Percentiles rank a stretch among this genome's conserved stretches.
phyloP scores from a whole-genome alignment of 257 asterid species.

The Solanum tarapatanum region DNA sequence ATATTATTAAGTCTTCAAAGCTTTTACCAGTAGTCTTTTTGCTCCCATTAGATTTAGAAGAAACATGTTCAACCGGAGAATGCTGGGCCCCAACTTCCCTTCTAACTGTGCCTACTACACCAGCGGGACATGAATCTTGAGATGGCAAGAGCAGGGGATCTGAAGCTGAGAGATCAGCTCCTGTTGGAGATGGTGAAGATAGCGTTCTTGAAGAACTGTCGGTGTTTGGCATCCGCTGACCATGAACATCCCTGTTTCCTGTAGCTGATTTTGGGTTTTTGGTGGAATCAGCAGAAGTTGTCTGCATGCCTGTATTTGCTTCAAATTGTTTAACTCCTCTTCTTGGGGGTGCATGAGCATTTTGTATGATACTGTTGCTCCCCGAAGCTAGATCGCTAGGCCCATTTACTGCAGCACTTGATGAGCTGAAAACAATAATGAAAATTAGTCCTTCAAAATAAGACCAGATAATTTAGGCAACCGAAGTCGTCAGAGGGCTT shows the following conservation, averaged over 20 bases:
- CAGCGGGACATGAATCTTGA: constrained; percentile 27
- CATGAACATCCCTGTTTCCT: constrained; percentile 15
- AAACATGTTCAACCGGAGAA: constrained; percentile 16
- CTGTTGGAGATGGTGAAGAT: constrained; percentile 31
- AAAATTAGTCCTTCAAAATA: not conserved
- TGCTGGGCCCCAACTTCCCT: constrained; percentile 26
- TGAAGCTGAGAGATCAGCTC: constrained; percentile 30
- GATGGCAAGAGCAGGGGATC: constrained; percentile 35
- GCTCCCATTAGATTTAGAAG: constrained; percentile 24
- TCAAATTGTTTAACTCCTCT: not conserved
- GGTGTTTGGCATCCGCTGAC: constrained; percentile 17
- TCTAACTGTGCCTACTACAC: constrained; percentile 24
- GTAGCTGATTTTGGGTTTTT: constrained; percentile 11
- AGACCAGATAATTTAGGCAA: not conserved
- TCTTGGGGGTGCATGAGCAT: constrained; percentile 13
- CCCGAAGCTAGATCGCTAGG: constrained; percentile 31
- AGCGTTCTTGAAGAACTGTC: constrained; percentile 12
- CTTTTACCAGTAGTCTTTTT: constrained; percentile 23
- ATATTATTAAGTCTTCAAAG: constrained; percentile 16
- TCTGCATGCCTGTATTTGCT: constrained; percentile 12
- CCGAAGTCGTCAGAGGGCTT: not conserved
- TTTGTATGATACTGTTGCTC: constrained; percentile 21
- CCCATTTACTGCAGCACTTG: constrained; percentile 29
- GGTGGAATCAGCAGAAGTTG: constrained; percentile 20
- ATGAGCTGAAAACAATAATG: constrained; percentile 39